phyloP scores from a whole-genome alignment of 179 eudicot species.

The Amaranthus tricolor region DNA sequence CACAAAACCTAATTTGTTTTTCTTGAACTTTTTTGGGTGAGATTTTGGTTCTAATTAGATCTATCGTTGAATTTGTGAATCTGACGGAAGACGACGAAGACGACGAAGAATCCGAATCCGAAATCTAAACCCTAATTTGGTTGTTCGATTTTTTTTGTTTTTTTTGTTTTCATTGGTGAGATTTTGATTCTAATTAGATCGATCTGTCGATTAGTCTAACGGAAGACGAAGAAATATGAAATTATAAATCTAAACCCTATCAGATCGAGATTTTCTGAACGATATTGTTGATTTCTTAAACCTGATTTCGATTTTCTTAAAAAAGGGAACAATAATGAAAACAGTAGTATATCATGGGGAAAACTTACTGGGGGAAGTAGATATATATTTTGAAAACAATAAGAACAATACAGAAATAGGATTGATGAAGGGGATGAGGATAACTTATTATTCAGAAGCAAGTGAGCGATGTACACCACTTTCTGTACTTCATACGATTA shows the following conservation, averaged over 20 bases:
- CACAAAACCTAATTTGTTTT: constrained; percentile 27
- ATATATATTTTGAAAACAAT: constrained; percentile 47
- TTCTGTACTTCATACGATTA: constrained; percentile 77
- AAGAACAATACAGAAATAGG: constrained; percentile 13
- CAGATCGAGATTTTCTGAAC: no score
- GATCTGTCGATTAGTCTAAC: constrained; percentile 19
- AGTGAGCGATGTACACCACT: constrained; percentile 97
- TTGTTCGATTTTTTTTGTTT: neutral
- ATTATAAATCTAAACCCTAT: constrained; percentile 5
- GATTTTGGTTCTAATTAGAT: constrained; percentile 14
- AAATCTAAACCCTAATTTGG: neutral
- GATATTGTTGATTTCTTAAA: no score
- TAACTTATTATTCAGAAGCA: constrained; percentile 54
- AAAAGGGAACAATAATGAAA: constrained; percentile 29
- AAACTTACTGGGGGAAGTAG: constrained; percentile 76
- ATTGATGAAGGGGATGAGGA: constrained; percentile 55
- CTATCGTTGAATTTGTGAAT: constrained; percentile 23
- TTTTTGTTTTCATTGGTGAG: neutral
- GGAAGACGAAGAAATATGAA: constrained; percentile 6
- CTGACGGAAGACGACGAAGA: constrained; percentile 19
- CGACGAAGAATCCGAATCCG: neutral
- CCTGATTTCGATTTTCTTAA: no score
- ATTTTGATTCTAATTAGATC: constrained; percentile 19
- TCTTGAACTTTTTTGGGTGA: neutral
- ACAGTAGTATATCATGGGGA: constrained; percentile 69